Conservation (phyloP, 2,329 filamentous ascomycete species). For the Cryphonectria japonica region DNA sequence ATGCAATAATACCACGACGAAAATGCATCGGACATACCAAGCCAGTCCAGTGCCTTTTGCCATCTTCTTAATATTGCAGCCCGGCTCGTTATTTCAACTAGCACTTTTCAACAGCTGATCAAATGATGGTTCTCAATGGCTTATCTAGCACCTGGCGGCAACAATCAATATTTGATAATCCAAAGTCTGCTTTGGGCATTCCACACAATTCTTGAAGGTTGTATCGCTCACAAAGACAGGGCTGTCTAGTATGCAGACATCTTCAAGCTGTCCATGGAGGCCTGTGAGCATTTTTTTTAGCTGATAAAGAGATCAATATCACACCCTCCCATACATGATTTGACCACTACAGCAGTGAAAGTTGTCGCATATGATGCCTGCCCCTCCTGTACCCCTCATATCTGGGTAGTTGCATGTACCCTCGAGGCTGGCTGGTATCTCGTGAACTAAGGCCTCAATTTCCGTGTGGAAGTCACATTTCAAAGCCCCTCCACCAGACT, state of each 20-base stretch:
- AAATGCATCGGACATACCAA: too few species aligned
- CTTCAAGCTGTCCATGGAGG: neutral
- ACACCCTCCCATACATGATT: neutral
- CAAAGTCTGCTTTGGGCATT: neutral
- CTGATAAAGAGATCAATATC: neutral
- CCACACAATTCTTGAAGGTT: neutral
- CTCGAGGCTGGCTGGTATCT: neutral
- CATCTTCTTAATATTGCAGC: neutral
- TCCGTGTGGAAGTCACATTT: neutral
- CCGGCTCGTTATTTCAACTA: too few species aligned
- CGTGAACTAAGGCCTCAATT: neutral
- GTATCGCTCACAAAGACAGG: too few species aligned
- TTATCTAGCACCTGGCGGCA: neutral
- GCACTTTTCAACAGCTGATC: neutral
- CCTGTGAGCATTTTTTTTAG: neutral
- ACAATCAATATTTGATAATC: neutral
- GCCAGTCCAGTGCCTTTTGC: too few species aligned
- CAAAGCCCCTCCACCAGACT: neutral
- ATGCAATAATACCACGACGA: too few species aligned
- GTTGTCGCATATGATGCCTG: neutral
- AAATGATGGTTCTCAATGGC: neutral
- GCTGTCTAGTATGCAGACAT: neutral
- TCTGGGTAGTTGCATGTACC: neutral
- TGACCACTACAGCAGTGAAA: neutral
- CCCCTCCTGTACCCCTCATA: neutral